Evolutionary conservation across 148 eudicot species (phyloP), one percentile per base, ranked within the genome.

Genomic region (Fallopia convolvulus): DNA sequence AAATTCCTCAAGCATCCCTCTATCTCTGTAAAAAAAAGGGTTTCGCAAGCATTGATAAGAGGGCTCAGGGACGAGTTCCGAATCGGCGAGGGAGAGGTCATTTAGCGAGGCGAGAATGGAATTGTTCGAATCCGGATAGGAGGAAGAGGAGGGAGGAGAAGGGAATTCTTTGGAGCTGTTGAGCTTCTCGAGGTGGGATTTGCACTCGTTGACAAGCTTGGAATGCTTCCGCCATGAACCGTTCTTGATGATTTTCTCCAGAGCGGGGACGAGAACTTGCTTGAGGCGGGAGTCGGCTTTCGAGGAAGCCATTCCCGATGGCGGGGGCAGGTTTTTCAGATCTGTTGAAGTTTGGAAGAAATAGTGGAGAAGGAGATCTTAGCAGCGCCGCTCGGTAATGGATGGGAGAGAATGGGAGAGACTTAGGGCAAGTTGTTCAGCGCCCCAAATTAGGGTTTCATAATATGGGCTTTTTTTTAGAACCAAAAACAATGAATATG

Each of bases 181-280:
- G 80, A 94, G 84, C 58, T 73, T 79, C 3, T 89, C 89, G 76
- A 92, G 78, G 14, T 92, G 84, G 47, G 93, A 85, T 85, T 94
- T 94, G 72, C n/a, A n/a, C n/a, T n/a, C n/a, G n/a, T n/a, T n/a
- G n/a, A n/a, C n/a, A n/a, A n/a, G n/a, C n/a, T n/a, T 94, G 15
- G 96, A 88, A 82, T 92, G 89, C 58, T 92, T 92, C 13, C 92
- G 91, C 99, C 99, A 94, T 0, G 99, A 90, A n/a, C 87, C 88
- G 77, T 84, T 92, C 50, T 90, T 92, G 82, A 92, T 88, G 82
- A 94, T 89, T 78, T 88, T 90, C 47, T 90, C 90, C 6, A 94
- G 81, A 63, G 91, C 74, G 10, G 99, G 97, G 78, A 81, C 20
- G 26, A 94, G 68, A 49, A 88, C 85, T 76, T 85, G 85, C 47